Evolutionary conservation across 192 early-diverging fungal species (phyloP).

Genomic region (Podila verticillata): DNA sequence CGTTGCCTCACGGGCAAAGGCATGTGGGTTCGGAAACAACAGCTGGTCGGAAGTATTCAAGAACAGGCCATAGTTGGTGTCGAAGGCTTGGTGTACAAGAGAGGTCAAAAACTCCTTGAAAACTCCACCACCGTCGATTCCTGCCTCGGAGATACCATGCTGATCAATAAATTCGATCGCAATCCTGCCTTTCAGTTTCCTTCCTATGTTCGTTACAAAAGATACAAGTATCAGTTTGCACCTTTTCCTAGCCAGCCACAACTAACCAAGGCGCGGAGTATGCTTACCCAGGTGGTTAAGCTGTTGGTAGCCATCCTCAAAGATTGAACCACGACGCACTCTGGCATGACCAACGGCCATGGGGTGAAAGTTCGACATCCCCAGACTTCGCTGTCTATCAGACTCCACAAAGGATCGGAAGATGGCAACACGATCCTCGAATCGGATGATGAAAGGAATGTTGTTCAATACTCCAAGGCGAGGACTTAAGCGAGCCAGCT

Average conservation of each 20-base stretch:
- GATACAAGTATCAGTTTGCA: not conserved
- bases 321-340: slow-evolving; percentile 80
- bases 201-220: slow-evolving; percentile 35
- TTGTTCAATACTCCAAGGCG: slow-evolving; percentile 74
- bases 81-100: slow-evolving; percentile 78
- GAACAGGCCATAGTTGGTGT: slow-evolving; percentile 76
- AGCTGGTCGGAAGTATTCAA: slow-evolving; percentile 70
- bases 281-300: slow-evolving; percentile 71
- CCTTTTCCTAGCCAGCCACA: not conserved
- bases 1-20: slow-evolving; percentile 56
- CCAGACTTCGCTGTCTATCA: slow-evolving; percentile 62
- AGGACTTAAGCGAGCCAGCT: slow-evolving; percentile 56
- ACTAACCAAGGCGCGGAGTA: not conserved
- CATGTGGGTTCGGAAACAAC: slow-evolving; percentile 78
- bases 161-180: slow-evolving; percentile 88
- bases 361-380: slow-evolving; percentile 14
- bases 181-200: slow-evolving; percentile 78
- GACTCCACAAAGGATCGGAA: slow-evolving; percentile 82
- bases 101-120: slow-evolving; percentile 97
- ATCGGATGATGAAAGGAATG: slow-evolving; percentile 93
- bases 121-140: slow-evolving; percentile 96
- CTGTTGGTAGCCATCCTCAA: slow-evolving; percentile 89
- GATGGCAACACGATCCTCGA: slow-evolving; percentile 87
- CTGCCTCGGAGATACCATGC: slow-evolving; percentile 86
- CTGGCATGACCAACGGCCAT: slow-evolving; percentile 52